Conservation (phyloP, 2,329 filamentous ascomycete genomes). For the Chaetomium sp. region DNA sequence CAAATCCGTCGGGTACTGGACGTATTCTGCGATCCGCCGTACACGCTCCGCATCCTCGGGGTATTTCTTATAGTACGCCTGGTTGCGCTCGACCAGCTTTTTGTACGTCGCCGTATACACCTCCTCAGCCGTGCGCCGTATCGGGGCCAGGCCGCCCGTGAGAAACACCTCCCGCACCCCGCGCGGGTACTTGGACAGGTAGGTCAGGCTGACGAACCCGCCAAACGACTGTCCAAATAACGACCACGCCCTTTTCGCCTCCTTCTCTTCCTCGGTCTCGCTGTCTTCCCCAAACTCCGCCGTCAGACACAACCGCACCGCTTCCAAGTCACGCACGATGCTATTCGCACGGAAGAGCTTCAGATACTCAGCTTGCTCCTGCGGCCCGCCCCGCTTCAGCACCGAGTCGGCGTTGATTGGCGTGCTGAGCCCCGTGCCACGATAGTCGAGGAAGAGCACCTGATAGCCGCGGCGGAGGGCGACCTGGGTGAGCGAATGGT, state of each 20-base stretch:
- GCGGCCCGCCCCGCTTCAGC: slow-evolving; percentile 53
- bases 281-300: slow-evolving; percentile 60
- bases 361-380: slow-evolving; percentile 72
- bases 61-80: slow-evolving; percentile 76
- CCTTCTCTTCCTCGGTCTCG: not conserved
- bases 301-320: slow-evolving; percentile 70
- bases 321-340: slow-evolving; percentile 84
- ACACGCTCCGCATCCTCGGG: slow-evolving; percentile 70
- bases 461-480: slow-evolving; percentile 78
- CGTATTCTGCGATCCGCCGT: slow-evolving; percentile 57
- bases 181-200: slow-evolving; percentile 73
- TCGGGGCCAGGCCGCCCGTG: slow-evolving; percentile 74
- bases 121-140: slow-evolving; percentile 63
- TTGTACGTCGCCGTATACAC: slow-evolving; percentile 69
- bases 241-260: slow-evolving; percentile 60
- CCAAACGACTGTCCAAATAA: slow-evolving; percentile 89
- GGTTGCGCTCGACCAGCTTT: slow-evolving; percentile 65
- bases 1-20: slow-evolving; percentile 35
- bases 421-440: slow-evolving; percentile 79
- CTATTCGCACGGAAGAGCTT: slow-evolving; percentile 82
- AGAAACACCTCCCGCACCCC: slow-evolving; percentile 77
- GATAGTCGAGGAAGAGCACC: slow-evolving; percentile 79
- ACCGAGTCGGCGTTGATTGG: slow-evolving; percentile 71
- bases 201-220: slow-evolving; percentile 77
- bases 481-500: slow-evolving; percentile 61